A percentile compares a stretch with the other conserved stretches of the same genome.
phyloP scores from a whole-genome alignment of 2,329 filamentous ascomycete species.

The Clonostachys solani region DNA sequence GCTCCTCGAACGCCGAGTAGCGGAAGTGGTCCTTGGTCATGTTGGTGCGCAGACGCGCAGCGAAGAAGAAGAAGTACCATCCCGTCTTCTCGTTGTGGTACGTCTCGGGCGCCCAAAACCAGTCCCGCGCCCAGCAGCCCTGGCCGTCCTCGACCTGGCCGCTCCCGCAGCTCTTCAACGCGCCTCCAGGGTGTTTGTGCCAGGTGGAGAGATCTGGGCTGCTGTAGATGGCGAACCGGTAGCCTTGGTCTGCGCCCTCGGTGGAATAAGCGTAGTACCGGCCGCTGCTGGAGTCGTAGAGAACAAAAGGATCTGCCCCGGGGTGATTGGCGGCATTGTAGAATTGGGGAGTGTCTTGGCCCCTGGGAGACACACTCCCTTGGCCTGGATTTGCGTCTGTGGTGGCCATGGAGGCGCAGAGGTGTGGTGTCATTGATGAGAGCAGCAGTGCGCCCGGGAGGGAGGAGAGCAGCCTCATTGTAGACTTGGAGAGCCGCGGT shows the following conservation, averaged over 20 bases:
- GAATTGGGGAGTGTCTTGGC: slow-evolving; percentile 15
- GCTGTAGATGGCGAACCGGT: slow-evolving; percentile 25
- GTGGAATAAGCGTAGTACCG: slow-evolving; percentile 29
- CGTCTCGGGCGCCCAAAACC: slow-evolving; percentile 28
- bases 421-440: not conserved
- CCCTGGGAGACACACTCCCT: not conserved
- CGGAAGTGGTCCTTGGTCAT: slow-evolving; percentile 23
- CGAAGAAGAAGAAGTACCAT: slow-evolving; percentile 31
- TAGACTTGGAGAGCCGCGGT: not conserved
- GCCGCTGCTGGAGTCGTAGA: slow-evolving; percentile 19
- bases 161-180: slow-evolving; percentile 23
- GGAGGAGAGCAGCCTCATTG: not conserved
- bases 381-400: too few species aligned
- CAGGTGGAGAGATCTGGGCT: slow-evolving; percentile 28
- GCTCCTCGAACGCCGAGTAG: slow-evolving; percentile 26
- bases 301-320: slow-evolving; percentile 23
- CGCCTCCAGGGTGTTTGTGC: slow-evolving; percentile 23
- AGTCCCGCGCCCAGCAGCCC: slow-evolving; percentile 27
- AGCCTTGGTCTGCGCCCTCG: slow-evolving; percentile 22
- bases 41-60: slow-evolving; percentile 23
- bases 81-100: slow-evolving; percentile 26
- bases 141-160: slow-evolving; percentile 17
- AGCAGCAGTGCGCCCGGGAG: not conserved
- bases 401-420: too few species aligned
- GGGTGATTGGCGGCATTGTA: slow-evolving; percentile 23